A percentile compares a stretch with the other conserved stretches of the same genome.
Evolutionary conservation across 106 monocot genomes (phyloP).

Genomic region (Platanthera guangdongensis): DNA sequence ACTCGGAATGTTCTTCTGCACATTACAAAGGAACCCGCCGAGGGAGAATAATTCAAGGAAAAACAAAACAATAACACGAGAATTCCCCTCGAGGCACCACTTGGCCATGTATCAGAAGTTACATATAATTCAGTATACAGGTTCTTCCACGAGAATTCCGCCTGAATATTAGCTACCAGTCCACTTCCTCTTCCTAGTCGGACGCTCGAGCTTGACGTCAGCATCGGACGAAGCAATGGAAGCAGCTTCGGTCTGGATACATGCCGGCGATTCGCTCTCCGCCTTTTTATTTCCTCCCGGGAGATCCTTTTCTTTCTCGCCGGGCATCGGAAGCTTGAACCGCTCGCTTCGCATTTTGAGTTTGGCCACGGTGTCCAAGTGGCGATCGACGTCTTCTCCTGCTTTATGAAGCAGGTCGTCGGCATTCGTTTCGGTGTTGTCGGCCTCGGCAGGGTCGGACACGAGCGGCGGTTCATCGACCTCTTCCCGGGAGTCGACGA

Average conservation of each 20-base stretch:
- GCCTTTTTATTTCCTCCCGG: conserved; percentile 22
- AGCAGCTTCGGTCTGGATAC: conserved; percentile 19
- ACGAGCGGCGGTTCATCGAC: conserved; percentile 14
- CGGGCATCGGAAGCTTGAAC: conserved; percentile 85
- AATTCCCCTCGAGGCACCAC: not conserved
- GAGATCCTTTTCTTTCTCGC: conserved; percentile 78
- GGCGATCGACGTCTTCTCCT: conserved; percentile 42
- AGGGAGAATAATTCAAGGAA: not conserved
- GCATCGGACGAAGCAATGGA: conserved; percentile 21
- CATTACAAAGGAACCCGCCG: conserved; percentile 2
- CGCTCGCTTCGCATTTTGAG: conserved; percentile 88
- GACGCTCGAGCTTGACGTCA: conserved; percentile 74
- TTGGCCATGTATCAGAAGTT: not conserved
- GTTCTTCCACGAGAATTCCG: not conserved
- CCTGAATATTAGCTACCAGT: conserved; percentile 35
- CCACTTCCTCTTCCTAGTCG: conserved; percentile 87
- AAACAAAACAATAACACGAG: not conserved
- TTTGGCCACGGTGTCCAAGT: conserved; percentile 80
- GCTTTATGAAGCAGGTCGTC: conserved; percentile 28
- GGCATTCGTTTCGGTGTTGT: conserved; percentile 29
- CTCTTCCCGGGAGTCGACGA: conserved; percentile 9
- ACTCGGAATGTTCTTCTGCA: not conserved
- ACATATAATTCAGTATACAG: conserved; percentile 5
- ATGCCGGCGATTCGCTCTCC: conserved; percentile 30
- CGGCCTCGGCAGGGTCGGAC: conserved; percentile 21